Conservation (phyloP, 148 eudicot species). For the Rhododendron williamsianum region DNA sequence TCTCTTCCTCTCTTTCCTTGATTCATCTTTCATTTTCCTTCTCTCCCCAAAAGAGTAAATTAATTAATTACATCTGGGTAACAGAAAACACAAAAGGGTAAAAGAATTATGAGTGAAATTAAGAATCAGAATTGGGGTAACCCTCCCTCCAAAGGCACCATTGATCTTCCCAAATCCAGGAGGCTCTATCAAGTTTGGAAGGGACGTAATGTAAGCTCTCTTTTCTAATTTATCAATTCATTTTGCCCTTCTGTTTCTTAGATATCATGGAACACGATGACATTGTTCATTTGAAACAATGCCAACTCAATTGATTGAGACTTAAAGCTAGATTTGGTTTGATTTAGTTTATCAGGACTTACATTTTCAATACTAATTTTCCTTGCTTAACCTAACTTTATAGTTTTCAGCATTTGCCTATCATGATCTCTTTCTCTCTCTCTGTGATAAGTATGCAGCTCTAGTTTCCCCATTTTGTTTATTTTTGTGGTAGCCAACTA, state of each 20-base stretch:
- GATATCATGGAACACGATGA: background rate
- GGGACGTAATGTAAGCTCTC: constrained; percentile 63
- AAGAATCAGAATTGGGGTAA: constrained; percentile 22
- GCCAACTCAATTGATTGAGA: background rate
- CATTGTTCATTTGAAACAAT: background rate
- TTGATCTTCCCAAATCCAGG: constrained; percentile 27
- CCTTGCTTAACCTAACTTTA: background rate
- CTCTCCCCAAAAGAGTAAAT: background rate
- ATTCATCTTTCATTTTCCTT: constrained; percentile 6
- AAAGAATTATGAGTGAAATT: constrained; percentile 6
- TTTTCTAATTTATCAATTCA: background rate
- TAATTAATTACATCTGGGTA: background rate
- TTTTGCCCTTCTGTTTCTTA: background rate
- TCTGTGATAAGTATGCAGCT: background rate
- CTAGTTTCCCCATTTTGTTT: background rate
- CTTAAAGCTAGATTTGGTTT: background rate
- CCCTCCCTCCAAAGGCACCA: constrained; percentile 22
- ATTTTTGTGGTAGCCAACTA: background rate
- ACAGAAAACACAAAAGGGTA: background rate
- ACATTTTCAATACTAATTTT: background rate
- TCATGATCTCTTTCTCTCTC: background rate
- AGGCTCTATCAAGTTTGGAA: constrained; percentile 82
- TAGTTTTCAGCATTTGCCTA: background rate
- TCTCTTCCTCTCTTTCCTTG: constrained; percentile 20
- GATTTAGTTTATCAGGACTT: background rate